phyloP scores from a whole-genome alignment of 2,329 filamentous ascomycete genomes.

The Nectriaceae sp. region DNA sequence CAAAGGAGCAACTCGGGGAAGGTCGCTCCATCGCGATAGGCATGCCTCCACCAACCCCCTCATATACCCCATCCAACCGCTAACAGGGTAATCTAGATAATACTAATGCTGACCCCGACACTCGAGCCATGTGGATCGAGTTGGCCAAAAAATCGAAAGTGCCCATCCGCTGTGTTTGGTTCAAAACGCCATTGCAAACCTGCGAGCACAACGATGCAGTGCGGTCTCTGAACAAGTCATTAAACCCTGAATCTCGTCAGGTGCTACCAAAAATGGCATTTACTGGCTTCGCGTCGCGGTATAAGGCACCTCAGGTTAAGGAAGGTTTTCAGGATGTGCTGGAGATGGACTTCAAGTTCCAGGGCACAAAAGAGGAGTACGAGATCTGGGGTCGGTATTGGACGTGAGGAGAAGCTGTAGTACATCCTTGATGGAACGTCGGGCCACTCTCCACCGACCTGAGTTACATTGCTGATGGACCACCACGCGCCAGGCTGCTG shows the following conservation, averaged over 20 bases:
- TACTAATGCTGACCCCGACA: slow-evolving; percentile 85
- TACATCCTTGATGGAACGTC: slow-evolving; percentile 10
- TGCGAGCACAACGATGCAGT: slow-evolving; percentile 88
- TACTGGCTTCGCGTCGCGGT: slow-evolving; percentile 70
- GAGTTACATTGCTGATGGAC: no score
- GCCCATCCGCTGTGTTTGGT: slow-evolving; percentile 82
- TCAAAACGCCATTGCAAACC: slow-evolving; percentile 70
- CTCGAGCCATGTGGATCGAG: slow-evolving; percentile 75
- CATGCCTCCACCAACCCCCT: slow-evolving; percentile 45
- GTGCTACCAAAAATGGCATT: slow-evolving; percentile 81
- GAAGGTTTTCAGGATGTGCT: slow-evolving; percentile 87
- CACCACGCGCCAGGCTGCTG: no score
- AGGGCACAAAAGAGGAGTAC: slow-evolving; percentile 68
- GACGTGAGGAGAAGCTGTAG: slow-evolving; percentile 48
- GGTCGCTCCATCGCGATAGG: slow-evolving; percentile 76
- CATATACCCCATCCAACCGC: slow-evolving; percentile 15
- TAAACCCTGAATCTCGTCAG: slow-evolving; percentile 81
- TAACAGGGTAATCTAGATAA: slow-evolving; percentile 66
- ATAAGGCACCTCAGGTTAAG: slow-evolving; percentile 66
- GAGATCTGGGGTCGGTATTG: slow-evolving; percentile 77
- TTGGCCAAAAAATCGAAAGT: slow-evolving; percentile 71
- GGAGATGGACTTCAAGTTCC: slow-evolving; percentile 74
- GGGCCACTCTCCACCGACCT: no score
- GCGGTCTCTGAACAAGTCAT: slow-evolving; percentile 66
- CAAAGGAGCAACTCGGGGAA: slow-evolving; percentile 63